Conservation (phyloP, 345 rosid genomes). For the Gossypium longicalyx region DNA sequence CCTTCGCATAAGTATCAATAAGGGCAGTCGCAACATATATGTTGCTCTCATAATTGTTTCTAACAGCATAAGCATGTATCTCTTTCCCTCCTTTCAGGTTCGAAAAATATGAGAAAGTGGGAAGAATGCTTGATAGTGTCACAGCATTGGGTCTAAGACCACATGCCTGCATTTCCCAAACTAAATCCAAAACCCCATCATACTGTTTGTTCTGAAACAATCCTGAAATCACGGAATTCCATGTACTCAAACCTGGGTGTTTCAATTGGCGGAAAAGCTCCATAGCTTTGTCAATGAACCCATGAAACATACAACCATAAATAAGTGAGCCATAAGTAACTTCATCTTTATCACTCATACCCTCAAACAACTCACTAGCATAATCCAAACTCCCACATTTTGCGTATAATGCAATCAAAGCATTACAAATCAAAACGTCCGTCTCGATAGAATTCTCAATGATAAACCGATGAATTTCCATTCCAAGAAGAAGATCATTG, state of each 20-base stretch:
- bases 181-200: slow-evolving; percentile 40
- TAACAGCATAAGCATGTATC: slow-evolving; percentile 61
- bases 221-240: slow-evolving; percentile 85
- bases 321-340: slow-evolving; percentile 61
- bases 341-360: slow-evolving; percentile 61
- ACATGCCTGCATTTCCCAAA: slow-evolving; percentile 52
- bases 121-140: slow-evolving; percentile 67
- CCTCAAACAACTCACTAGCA: slow-evolving; percentile 65
- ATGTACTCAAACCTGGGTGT: slow-evolving; percentile 45
- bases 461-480: slow-evolving; percentile 55
- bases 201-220: slow-evolving; percentile 62
- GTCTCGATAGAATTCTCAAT: slow-evolving; percentile 41
- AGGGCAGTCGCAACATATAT: slow-evolving; percentile 66
- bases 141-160: slow-evolving; percentile 57
- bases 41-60: slow-evolving; percentile 41
- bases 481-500: slow-evolving; percentile 59
- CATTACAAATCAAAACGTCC: slow-evolving; percentile 57
- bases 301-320: slow-evolving; percentile 69
- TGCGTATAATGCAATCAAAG: slow-evolving; percentile 66
- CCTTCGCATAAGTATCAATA: slow-evolving; percentile 66
- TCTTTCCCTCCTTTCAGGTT: slow-evolving; percentile 73
- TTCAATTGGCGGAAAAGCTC: slow-evolving; percentile 46
- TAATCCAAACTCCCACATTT: slow-evolving; percentile 77
- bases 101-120: slow-evolving; percentile 46
- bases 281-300: slow-evolving; percentile 56